These are phyloP conservation scores for Malassezia caprae DNA, from an alignment of 1,284 basidiomycete genomes.

Conservation along the genomic window DNA sequence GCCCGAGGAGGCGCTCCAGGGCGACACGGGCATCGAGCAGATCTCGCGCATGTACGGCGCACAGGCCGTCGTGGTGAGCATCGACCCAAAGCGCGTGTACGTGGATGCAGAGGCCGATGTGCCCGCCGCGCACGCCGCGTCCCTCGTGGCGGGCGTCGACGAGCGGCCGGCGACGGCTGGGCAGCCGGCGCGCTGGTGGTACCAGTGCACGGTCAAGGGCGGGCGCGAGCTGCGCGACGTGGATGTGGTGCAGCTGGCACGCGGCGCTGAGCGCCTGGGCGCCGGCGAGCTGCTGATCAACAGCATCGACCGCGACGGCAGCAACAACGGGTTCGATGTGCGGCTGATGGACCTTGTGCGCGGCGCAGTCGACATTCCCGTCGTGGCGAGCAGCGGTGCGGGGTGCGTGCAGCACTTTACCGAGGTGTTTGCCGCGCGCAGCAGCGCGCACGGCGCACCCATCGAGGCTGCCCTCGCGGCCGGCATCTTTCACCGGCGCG, in stretches of 20 bases:
- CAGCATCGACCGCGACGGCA: conserved; percentile 92
- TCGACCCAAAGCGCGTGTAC: conserved; percentile 85
- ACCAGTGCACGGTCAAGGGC: conserved; percentile 91
- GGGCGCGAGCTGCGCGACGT: conserved; percentile 76
- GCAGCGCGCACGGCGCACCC: conserved; percentile 22
- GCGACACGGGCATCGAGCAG: conserved; percentile 73
- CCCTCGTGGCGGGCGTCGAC: conserved; percentile 32
- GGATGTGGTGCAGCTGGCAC: conserved; percentile 83
- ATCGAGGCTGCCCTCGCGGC: conserved; percentile 92
- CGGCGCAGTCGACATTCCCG: conserved; percentile 69
- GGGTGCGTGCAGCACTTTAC: conserved; percentile 73
- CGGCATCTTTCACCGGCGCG: conserved; percentile 88
- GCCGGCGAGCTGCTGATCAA: conserved; percentile 94
- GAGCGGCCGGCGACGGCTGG: conserved; percentile 52
- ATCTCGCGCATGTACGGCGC: conserved; percentile 85
- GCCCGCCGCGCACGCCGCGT: conserved; percentile 50
- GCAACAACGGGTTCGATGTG: conserved; percentile 81
- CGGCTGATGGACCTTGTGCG: conserved; percentile 67
- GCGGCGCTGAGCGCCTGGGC: conserved; percentile 76
- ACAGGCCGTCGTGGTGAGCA: conserved; percentile 93
- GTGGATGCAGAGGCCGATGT: conserved; percentile 55
- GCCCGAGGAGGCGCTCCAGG: conserved; percentile 38
- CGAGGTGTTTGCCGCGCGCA: conserved; percentile 53
- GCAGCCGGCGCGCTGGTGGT: conserved; percentile 75
- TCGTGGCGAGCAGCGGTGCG: conserved; percentile 84